Percentiles rank a stretch among this genome's conserved stretches.
These are phyloP conservation scores for Alternaria longipes DNA, from an alignment of 2,329 filamentous ascomycete genomes.

Conservation along the genomic window DNA sequence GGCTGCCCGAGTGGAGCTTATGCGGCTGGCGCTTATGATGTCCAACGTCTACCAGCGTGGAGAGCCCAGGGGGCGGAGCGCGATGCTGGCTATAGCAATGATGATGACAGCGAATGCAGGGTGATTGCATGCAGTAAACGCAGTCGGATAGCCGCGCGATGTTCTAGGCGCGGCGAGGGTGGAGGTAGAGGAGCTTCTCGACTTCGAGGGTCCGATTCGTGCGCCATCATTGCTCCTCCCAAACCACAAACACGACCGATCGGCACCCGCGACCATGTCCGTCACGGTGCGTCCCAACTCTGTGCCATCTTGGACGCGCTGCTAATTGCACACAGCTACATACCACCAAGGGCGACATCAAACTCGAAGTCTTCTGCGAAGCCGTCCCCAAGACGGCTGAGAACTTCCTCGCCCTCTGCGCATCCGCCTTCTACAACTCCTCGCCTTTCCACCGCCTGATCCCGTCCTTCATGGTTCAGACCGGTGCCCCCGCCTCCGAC, in stretches of 20 bases:
- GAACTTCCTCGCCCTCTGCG: conserved; percentile 89
- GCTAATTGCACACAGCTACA: conserved; percentile 64
- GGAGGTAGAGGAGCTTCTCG: conserved; percentile 11
- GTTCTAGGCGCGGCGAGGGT: conserved; percentile 17
- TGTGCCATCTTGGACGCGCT: not conserved
- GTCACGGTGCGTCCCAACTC: conserved; percentile 53
- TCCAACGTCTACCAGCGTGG: conserved; percentile 5
- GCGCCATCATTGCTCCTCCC: conserved; percentile 11
- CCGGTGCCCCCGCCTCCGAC: conserved; percentile 66
- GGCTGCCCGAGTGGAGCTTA: conserved; percentile 17
- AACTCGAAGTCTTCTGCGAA: conserved; percentile 96
- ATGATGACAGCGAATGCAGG: conserved; percentile 14
- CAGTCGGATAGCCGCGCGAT: conserved; percentile 14
- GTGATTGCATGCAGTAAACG: conserved; percentile 12
- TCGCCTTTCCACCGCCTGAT: conserved; percentile 84
- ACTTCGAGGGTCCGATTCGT: conserved; percentile 11
- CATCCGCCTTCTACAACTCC: conserved; percentile 76
- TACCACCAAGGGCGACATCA: conserved; percentile 88
- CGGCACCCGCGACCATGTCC: conserved; percentile 52
- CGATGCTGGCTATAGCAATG: conserved; percentile 5
- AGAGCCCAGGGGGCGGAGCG: not conserved
- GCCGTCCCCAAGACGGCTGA: conserved; percentile 92
- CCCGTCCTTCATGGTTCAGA: conserved; percentile 82
- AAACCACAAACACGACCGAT: conserved; percentile 20
- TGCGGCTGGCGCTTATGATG: conserved; percentile 15